Evolutionary conservation across 805 yeast genomes (phyloP).

Genomic region (Lipomyces chichibuensis): DNA sequence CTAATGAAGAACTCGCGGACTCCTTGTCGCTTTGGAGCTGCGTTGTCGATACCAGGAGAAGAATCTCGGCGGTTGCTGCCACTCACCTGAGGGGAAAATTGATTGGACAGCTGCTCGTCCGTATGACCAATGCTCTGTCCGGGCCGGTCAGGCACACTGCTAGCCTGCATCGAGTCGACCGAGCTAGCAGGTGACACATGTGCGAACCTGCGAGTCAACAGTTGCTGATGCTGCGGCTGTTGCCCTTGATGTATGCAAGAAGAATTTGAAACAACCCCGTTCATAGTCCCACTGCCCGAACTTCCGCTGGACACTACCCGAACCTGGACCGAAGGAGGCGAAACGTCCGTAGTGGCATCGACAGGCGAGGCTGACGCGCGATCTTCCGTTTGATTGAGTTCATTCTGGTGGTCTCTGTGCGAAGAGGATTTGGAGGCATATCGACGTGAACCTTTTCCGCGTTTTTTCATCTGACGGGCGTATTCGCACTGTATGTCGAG

Average conservation of each 20-base stretch:
- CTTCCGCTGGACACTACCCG: neutral
- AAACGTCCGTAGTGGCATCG: constrained; percentile 6
- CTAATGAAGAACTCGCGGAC: constrained; percentile 4
- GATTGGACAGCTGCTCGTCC: neutral
- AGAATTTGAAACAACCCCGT: neutral
- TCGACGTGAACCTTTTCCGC: constrained; percentile 50
- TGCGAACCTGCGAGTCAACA: neutral
- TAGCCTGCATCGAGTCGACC: neutral
- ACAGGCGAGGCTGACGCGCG: neutral
- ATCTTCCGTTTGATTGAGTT: neutral
- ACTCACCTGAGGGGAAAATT: neutral
- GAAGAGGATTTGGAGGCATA: constrained; percentile 32
- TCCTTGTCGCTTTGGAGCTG: neutral
- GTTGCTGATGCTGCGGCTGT: neutral
- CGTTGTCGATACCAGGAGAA: neutral
- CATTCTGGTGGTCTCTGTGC: constrained; percentile 5
- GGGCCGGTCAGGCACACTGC: neutral
- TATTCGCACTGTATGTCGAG: constrained; percentile 46
- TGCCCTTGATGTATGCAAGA: neutral
- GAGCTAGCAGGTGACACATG: neutral
- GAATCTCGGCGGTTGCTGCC: neutral
- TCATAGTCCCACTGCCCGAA: neutral
- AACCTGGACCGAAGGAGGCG: neutral
- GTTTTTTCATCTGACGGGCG: constrained; percentile 49
- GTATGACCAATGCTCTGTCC: neutral